Base-by-base conservation (phyloP, 306 rosid species). In the Vigna unguiculata region DNA sequence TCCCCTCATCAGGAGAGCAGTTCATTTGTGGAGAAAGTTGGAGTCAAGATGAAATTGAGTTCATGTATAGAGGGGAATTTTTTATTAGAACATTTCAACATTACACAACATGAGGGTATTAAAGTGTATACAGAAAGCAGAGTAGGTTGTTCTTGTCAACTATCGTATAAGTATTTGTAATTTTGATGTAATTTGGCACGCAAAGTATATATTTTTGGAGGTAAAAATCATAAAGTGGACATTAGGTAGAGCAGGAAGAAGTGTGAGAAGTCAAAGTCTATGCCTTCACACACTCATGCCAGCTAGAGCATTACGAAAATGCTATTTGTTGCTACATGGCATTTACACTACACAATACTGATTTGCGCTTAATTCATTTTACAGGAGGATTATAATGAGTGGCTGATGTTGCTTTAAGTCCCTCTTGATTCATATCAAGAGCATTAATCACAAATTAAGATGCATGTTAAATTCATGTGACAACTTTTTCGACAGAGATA, bases 1-100 rank as follows among this genome's bases (percentile, higher is more conserved):
- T 79, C 91, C 96, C 28, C 64, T 90, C 45, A 89, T 92, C 58
- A 88, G 93, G 66, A 88, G 92, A 84, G 86, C 90, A 11, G 69
- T 78, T 66, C 80, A 79, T 57, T 58, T 86, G 83, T 86, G 89
- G 89, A 81, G 66, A 73, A 83, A 77, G 77, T 61, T 86, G 61
- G 89, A 80, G 28, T 72, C 81, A 2, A 77, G 52, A 58, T 86
- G 79, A 83, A 71, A 63, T 51, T 58, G 61, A 8, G 46, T 77
- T 32, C 21, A 9, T 77, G 79, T 65, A 72, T 57, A 82, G 76
- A 48, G 17, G 55, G 60, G 45, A 43, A 43, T 74, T 62, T 40
- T 25, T 69, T 58, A 77, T 36, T 59, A 62, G 74, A 48, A 64
- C 77, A 65, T 80, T 49, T 25, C 68, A 49, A 30, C 65, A 17